Evolutionary conservation across 148 eudicot species (phyloP), one percentile per base, ranked within the genome.

Genomic region (Simmondsia chinensis): DNA sequence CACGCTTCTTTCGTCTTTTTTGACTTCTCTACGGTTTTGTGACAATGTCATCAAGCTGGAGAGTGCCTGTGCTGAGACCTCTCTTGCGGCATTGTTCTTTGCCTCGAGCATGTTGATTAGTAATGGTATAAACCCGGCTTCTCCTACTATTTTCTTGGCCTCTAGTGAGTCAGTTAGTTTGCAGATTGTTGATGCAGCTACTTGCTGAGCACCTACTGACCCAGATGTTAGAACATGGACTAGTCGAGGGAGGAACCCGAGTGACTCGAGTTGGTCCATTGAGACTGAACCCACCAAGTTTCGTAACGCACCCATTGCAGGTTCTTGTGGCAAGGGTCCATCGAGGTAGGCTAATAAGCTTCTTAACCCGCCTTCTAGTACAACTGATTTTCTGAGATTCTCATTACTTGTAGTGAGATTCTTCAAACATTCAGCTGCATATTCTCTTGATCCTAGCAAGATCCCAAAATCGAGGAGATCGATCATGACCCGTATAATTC

Each of bases 381-480:
- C 26, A 5, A 91, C 80, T 1, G 56, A 43, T 41, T 75, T 72
- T 19, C 76, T 60, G 4, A 82, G 66, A 28, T 39, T 60, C 50
- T 91, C 94, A 34, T 79, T 82, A 44, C 72, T 64, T 7, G 77
- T 62, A 18, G 94, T 82, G 35, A 91, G 82, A 61, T 77, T 79
- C 61, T 86, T 94, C 45, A 91, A 54, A 68, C 94, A 91, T 34
- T 91, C 94, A 1, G 95, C 95, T 4, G 95, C 94, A 31, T 91
- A 77, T 53, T 91, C 99, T 57, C 77, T 91, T 0, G 95, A 82
- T 15, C 82, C 85, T 39, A 77, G 52, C 39, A 79, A 52, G 5
- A 75, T 54, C 47, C 94, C 99, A 4, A 51, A 43, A 61, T 86
- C 94, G 4, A 91, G 79, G 33, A 86, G 77, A 64, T 73, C 33